These are phyloP conservation scores for Pseudocercospora fijiensis DNA, from an alignment of 2,329 filamentous ascomycete species.

Conservation along the genomic window DNA sequence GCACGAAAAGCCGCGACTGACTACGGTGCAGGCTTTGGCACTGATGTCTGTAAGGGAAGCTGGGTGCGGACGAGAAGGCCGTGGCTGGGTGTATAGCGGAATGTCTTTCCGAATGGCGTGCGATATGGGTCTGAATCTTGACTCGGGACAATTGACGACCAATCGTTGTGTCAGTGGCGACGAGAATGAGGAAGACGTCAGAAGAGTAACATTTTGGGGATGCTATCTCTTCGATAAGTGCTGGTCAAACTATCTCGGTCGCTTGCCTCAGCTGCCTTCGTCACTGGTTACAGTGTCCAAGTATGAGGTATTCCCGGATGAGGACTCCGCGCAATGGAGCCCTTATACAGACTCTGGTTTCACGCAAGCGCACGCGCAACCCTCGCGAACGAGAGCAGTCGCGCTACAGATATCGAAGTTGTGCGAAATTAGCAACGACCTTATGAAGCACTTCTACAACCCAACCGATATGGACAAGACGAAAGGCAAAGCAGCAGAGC, in stretches of 20 bases:
- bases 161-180: conserved; percentile 48
- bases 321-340: conserved; percentile 82
- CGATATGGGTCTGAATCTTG: conserved; percentile 87
- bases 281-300: conserved; percentile 81
- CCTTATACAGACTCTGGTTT: conserved; percentile 85
- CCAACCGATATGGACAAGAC: conserved; percentile 63
- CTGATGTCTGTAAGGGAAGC: conserved; percentile 96
- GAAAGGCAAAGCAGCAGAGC: conserved; percentile 73
- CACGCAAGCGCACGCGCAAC: conserved; percentile 69
- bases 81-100: conserved; percentile 96
- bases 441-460: conserved; percentile 88
- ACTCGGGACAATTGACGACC: conserved; percentile 64
- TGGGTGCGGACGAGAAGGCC: conserved; percentile 88
- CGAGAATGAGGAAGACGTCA: conserved; percentile 83
- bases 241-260: conserved; percentile 95
- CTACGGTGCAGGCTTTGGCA: conserved; percentile 88
- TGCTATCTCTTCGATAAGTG: conserved; percentile 99
- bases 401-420: conserved; percentile 78
- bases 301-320: conserved; percentile 84
- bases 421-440: conserved; percentile 90
- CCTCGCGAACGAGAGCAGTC: conserved; percentile 77
- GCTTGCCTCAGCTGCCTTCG: conserved; percentile 80
- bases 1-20: conserved; percentile 82
- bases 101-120: conserved; percentile 98
- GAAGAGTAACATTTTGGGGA: conserved; percentile 93